Base-by-base conservation (phyloP, 1,284 basidiomycete genomes). In the Veloboletus limbatus region DNA sequence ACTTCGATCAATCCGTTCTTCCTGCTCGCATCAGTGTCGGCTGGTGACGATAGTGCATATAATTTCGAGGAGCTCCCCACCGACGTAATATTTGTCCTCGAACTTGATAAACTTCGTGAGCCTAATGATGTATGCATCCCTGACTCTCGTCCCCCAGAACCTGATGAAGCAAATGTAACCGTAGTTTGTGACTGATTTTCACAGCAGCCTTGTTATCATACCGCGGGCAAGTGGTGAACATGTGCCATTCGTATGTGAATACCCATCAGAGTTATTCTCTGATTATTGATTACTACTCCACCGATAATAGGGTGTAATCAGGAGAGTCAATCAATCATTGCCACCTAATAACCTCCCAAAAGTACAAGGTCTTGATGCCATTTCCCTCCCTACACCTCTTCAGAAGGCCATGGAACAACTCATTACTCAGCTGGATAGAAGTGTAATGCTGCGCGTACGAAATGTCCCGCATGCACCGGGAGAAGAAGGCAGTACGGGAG, bases 11-110 rank as follows among this genome's bases (percentile, higher is more conserved):
- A 69, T 6, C 80, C 82, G 0, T 73, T 76, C 51, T 70, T 89
- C 30, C 60, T 90, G 21, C 63, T 90, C 13, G 66, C 83, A 4
- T 91, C 87, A 1, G 80, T 82, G 3, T 84, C 86, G n/a, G 63
- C 66, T 28, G 83, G 83, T 6, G 36, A 57, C 8, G 60, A 72
- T 51, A 48, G 66, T 16, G 56, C 57, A 10, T 76, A 75, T 49
- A 54, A 69, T 0, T 76, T 86, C 26, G 76, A 82, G 51, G 89
- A 92, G 54, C 54, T 92, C 16, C 64, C 75, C 7, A 88, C 88
- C 9, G 69, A 76, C 4, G 62, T 66, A 27, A 71, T 92, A 20
- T 83, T 77, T 60, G 71, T 66, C 39, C 54, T 88, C 14, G 74
- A 81, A 50, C 55, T 84, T 14, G 44, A 54, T 25, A 10, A 21